Evolutionary conservation across 1,139 yeast genomes (phyloP).

Genomic region (Hansenula anomala): DNA sequence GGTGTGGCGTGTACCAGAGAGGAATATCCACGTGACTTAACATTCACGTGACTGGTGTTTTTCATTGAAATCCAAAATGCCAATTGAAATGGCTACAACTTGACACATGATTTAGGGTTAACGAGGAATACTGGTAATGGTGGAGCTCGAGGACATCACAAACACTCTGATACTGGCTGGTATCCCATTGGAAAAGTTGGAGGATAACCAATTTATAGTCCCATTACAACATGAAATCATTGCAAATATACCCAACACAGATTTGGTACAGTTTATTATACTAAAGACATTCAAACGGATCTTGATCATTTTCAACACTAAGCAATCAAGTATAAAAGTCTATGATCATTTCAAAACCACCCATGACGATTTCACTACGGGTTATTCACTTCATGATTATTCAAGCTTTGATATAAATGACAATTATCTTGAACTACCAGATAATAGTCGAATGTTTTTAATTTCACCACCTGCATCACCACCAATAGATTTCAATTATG

Average conservation of each 20-base stretch:
- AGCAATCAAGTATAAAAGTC: slow-evolving; percentile 4
- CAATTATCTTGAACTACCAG: slow-evolving; percentile 27
- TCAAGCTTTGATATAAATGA: slow-evolving; percentile 13
- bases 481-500: slow-evolving; percentile 33
- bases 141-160: slow-evolving; percentile 4
- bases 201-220: slow-evolving; percentile 7
- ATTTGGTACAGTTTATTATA: slow-evolving; percentile 19
- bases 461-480: slow-evolving; percentile 38
- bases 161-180: slow-evolving; percentile 18
- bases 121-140: background rate
- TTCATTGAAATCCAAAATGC: too few species aligned
- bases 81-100: too few species aligned
- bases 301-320: slow-evolving; percentile 12
- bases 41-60: too few species aligned
- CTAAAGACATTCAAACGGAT: slow-evolving; percentile 16
- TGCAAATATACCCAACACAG: slow-evolving; percentile 6
- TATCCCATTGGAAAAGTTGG: slow-evolving; percentile 6
- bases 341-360: background rate
- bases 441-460: slow-evolving; percentile 26
- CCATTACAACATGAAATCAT: slow-evolving; percentile 14
- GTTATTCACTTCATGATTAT: slow-evolving; percentile 19
- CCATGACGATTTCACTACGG: slow-evolving; percentile 8
- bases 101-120: background rate
- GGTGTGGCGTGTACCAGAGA: too few species aligned
- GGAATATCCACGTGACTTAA: too few species aligned